These are phyloP conservation scores for Globisporangium irregulare DNA, from an alignment of 352 stramenopile genomes.

Conservation along the genomic window DNA sequence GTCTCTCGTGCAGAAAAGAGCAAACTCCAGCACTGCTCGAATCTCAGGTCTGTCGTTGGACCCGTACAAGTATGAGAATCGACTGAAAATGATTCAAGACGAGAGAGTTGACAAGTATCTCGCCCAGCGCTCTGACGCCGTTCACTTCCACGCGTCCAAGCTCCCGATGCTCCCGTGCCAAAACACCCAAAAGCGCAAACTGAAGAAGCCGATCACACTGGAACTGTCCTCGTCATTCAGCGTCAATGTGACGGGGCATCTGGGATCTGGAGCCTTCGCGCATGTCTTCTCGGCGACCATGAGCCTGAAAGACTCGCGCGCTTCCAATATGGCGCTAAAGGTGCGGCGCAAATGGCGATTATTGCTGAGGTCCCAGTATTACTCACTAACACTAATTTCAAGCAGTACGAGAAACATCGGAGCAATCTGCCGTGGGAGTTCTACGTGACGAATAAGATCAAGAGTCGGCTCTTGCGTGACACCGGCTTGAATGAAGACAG, in stretches of 20 bases:
- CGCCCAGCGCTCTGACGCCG: slow-evolving; percentile 34
- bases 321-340: slow-evolving; percentile 58
- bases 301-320: slow-evolving; percentile 21
- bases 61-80: slow-evolving; percentile 52
- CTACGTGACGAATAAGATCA: slow-evolving; percentile 62
- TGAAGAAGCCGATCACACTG: slow-evolving; percentile 53
- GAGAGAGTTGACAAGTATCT: slow-evolving; percentile 42
- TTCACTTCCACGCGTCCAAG: slow-evolving; percentile 54
- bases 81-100: slow-evolving; percentile 42
- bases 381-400: not conserved
- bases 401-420: slow-evolving; percentile 65
- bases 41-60: slow-evolving; percentile 28
- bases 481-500: slow-evolving; percentile 20
- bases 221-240: slow-evolving; percentile 27
- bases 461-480: slow-evolving; percentile 27
- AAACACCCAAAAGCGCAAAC: slow-evolving; percentile 42
- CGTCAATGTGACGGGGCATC: slow-evolving; percentile 46
- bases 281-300: slow-evolving; percentile 64
- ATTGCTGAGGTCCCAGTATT: not conserved
- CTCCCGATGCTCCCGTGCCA: slow-evolving; percentile 43
- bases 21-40: slow-evolving; percentile 5
- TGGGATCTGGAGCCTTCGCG: slow-evolving; percentile 75
- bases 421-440: slow-evolving; percentile 81
- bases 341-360: slow-evolving; percentile 20
- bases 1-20: not conserved